Evolutionary conservation across 495 filamentous ascomycete species (phyloP).

Genomic region (Oleoguttula mirabilis): DNA sequence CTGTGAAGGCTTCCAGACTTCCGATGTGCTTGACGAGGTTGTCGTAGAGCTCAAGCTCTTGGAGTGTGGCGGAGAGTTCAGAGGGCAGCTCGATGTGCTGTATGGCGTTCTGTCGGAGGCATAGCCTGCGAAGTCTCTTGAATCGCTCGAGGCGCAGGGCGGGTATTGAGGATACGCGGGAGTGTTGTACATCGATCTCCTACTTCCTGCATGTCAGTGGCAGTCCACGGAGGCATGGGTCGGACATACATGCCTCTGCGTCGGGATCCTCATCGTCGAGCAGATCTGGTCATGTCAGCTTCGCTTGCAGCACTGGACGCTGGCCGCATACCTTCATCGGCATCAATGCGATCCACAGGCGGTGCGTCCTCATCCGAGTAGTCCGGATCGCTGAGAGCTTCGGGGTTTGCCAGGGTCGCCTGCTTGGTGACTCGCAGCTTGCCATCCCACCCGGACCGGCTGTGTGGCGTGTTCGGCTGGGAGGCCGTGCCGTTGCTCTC

Average conservation of each 20-base stretch:
- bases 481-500: not conserved
- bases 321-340: constrained; percentile 66
- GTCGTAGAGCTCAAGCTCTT: constrained; percentile 92
- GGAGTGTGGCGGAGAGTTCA: constrained; percentile 48
- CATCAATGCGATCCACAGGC: constrained; percentile 60
- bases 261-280: constrained; percentile 52
- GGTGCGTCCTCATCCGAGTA: constrained; percentile 74
- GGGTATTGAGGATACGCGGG: constrained; percentile 66
- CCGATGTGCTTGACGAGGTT: constrained; percentile 86
- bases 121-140: constrained; percentile 59
- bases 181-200: constrained; percentile 85
- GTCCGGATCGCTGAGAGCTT: constrained; percentile 68
- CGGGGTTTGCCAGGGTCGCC: constrained; percentile 56
- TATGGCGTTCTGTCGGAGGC: constrained; percentile 89
- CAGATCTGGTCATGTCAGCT: constrained; percentile 39
- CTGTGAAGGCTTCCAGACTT: constrained; percentile 62
- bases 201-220: constrained; percentile 24
- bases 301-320: not conserved
- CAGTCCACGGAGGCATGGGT: not conserved
- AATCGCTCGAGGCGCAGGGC: constrained; percentile 75
- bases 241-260: constrained; percentile 36
- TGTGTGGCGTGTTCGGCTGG: constrained; percentile 17
- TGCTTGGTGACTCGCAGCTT: constrained; percentile 66
- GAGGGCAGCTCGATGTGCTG: constrained; percentile 61
- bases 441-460: constrained; percentile 66